Evolutionary conservation across 352 stramenopile genomes (phyloP).

Genomic region (Blastocystis sp.): DNA sequence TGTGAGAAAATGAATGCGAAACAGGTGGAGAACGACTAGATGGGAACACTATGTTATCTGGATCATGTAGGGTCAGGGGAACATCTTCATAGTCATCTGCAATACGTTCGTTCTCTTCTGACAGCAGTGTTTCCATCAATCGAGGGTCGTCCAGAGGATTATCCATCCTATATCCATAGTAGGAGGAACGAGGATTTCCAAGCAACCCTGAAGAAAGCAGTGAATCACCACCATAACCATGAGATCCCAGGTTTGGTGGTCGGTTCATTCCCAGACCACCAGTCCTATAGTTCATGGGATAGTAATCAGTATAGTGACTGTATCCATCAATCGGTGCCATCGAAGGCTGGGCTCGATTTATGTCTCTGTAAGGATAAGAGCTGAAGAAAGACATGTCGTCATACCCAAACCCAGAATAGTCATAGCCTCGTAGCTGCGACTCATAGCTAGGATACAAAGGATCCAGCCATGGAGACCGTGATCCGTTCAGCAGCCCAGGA

Average conservation of each 20-base stretch:
- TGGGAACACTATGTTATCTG: constrained; percentile 3
- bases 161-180: neutral
- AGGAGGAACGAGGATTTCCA: neutral
- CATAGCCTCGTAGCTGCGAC: neutral
- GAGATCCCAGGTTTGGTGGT: neutral
- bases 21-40: neutral
- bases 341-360: neutral
- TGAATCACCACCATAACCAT: neutral
- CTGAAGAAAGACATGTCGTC: neutral
- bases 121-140: neutral
- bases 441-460: neutral
- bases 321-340: neutral
- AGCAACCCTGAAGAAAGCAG: neutral
- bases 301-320: neutral
- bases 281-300: neutral
- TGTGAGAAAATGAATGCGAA: neutral
- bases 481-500: no score
- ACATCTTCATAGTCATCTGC: constrained; percentile 16
- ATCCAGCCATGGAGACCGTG: neutral
- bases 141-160: neutral
- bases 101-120: neutral
- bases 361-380: neutral
- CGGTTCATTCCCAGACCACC: neutral
- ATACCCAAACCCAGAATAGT: neutral
- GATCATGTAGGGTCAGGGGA: constrained; percentile 6